Evolutionary conservation across 2,329 filamentous ascomycete genomes (phyloP).

Genomic region (Epichloe aotearoae): DNA sequence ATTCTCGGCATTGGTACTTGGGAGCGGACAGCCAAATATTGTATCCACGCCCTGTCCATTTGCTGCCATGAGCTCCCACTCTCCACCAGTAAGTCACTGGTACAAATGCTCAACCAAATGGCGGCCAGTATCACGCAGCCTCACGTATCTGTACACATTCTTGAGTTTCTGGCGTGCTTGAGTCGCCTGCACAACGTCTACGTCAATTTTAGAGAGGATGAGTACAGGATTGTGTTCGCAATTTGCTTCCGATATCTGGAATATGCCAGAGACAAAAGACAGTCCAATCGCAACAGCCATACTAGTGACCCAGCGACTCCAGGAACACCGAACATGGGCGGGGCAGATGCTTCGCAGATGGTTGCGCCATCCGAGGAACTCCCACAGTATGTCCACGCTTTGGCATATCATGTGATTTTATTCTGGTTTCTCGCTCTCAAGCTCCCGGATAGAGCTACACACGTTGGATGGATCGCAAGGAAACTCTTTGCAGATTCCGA

Average conservation of each 20-base stretch:
- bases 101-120: slow-evolving; percentile 84
- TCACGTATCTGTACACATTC: slow-evolving; percentile 81
- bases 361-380: slow-evolving; percentile 50
- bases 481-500: slow-evolving; percentile 69
- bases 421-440: slow-evolving; percentile 95
- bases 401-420: slow-evolving; percentile 89
- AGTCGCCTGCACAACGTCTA: slow-evolving; percentile 75
- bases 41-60: slow-evolving; percentile 87
- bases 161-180: slow-evolving; percentile 87
- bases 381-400: slow-evolving; percentile 83
- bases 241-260: slow-evolving; percentile 92
- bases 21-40: slow-evolving; percentile 80
- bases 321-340: slow-evolving; percentile 10
- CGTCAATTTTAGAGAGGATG: slow-evolving; percentile 78
- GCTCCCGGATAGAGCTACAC: slow-evolving; percentile 66
- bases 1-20: slow-evolving; percentile 71
- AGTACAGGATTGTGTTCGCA: slow-evolving; percentile 87
- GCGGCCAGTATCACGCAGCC: slow-evolving; percentile 91
- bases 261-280: slow-evolving; percentile 60
- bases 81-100: slow-evolving; percentile 73
- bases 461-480: slow-evolving; percentile 83
- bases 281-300: slow-evolving; percentile 31
- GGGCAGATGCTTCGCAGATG: slow-evolving; percentile 20
- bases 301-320: slow-evolving; percentile 28
- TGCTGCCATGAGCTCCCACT: slow-evolving; percentile 90